Percentiles rank a stretch among this genome's conserved stretches.
Conservation (phyloP, 805 yeast genomes). For the Barnettozyma wickerhamii region DNA sequence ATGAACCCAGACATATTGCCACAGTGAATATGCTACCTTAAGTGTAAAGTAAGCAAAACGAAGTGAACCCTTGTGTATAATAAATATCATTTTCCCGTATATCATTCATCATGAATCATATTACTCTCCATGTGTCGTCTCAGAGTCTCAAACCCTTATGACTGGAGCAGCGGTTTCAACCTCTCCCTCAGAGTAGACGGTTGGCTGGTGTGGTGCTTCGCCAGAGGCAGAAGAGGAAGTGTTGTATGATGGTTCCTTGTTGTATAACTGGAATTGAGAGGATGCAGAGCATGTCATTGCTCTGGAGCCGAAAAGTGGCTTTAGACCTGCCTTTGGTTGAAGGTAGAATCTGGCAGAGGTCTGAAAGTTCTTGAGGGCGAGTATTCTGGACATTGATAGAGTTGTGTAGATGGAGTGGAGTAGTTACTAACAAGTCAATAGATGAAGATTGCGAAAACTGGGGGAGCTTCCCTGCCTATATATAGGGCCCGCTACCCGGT, state of each 20-base stretch:
- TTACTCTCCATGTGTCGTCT: neutral
- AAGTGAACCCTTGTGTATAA: too few relatives aligned
- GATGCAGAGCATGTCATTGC: slow-evolving; percentile 11
- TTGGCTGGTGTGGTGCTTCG: slow-evolving; percentile 20
- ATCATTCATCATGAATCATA: too few relatives aligned
- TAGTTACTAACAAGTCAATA: too few relatives aligned
- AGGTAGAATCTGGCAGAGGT: slow-evolving; percentile 24
- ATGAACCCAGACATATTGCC: too few relatives aligned
- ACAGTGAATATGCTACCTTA: too few relatives aligned
- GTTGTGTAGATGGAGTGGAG: too few relatives aligned
- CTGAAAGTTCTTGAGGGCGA: slow-evolving; percentile 23
- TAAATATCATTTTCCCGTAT: too few relatives aligned
- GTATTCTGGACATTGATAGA: slow-evolving; percentile 13
- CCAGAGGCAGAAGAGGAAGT: slow-evolving; percentile 2
- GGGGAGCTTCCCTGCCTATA: slow-evolving; percentile 2
- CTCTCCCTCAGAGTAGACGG: slow-evolving; percentile 28
- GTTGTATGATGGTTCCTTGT: slow-evolving; percentile 18
- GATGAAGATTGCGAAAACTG: too few relatives aligned
- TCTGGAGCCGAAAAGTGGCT: slow-evolving; percentile 16
- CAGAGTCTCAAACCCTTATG: slow-evolving; percentile 18
- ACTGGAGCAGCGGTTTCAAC: slow-evolving; percentile 29
- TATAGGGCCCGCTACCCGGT: too few relatives aligned
- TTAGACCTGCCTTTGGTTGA: slow-evolving; percentile 14
- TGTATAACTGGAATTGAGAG: slow-evolving; percentile 20
- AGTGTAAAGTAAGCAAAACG: too few relatives aligned